These are phyloP conservation scores for Penicillium bovifimosum DNA, from an alignment of 495 filamentous ascomycete species.

Conservation along the genomic window DNA sequence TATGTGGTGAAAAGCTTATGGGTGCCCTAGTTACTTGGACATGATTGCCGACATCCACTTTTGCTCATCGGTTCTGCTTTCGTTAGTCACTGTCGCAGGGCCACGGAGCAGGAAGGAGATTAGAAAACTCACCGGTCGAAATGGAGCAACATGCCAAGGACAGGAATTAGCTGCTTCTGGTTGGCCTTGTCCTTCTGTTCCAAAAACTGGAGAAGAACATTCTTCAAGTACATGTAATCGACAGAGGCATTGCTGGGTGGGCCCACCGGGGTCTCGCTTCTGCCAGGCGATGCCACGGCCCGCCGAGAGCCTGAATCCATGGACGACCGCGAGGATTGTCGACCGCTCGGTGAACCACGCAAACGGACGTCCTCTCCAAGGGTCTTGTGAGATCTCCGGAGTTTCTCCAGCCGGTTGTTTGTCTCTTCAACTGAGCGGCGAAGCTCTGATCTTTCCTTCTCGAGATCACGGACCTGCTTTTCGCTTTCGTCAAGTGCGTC, in stretches of 20 bases:
- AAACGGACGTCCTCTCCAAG: constrained; percentile 39
- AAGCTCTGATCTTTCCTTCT: constrained; percentile 74
- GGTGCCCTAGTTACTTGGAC: constrained; percentile 32
- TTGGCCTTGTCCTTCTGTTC: constrained; percentile 91
- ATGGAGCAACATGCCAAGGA: constrained; percentile 82
- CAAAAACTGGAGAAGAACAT: constrained; percentile 88
- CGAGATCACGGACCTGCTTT: constrained; percentile 70
- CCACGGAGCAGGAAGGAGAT: background rate
- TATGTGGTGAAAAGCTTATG: background rate
- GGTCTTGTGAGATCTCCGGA: constrained; percentile 65
- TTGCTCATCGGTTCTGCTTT: constrained; percentile 69
- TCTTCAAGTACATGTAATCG: constrained; percentile 90
- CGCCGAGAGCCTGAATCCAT: constrained; percentile 56
- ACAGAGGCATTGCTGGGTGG: constrained; percentile 30
- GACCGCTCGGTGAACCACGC: constrained; percentile 36
- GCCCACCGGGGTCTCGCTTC: constrained; percentile 36
- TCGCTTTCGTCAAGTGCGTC: constrained; percentile 83
- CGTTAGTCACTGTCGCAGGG: constrained; percentile 5
- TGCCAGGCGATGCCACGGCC: constrained; percentile 34
- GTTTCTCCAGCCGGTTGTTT: constrained; percentile 68
- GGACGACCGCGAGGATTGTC: constrained; percentile 57
- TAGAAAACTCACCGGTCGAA: constrained; percentile 70
- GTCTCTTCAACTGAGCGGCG: constrained; percentile 71
- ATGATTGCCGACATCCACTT: constrained; percentile 81
- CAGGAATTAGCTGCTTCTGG: constrained; percentile 85